phyloP scores from a whole-genome alignment of 1,284 basidiomycete species.

The Irpex sp. region DNA sequence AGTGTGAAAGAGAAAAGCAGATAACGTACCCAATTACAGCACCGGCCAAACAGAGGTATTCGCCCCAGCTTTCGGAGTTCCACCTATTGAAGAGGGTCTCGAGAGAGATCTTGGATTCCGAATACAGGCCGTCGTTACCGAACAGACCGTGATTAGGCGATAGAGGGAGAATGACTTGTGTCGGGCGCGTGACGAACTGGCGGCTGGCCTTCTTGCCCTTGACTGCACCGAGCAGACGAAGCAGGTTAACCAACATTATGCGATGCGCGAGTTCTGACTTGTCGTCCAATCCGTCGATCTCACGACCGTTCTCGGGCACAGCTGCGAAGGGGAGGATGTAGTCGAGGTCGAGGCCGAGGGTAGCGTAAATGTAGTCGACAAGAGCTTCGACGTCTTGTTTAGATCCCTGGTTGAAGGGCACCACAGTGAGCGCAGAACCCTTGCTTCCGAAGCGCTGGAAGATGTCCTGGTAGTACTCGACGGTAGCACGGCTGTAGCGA shows the following conservation, averaged over 20 bases:
- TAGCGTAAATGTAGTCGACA: conserved; percentile 97
- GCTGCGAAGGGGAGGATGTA: conserved; percentile 98
- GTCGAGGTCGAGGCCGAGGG: conserved; percentile 92
- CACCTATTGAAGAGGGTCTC: conserved; percentile 98
- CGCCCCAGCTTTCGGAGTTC: conserved; percentile 98
- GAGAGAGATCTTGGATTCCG: conserved; percentile 97
- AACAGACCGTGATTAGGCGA: conserved; percentile 98
- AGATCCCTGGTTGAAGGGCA: conserved; percentile 98
- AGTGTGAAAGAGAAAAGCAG: neutral
- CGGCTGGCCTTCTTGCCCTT: conserved; percentile 97
- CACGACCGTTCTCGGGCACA: conserved; percentile 96
- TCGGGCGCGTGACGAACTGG: conserved; percentile 95
- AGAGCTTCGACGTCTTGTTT: conserved; percentile 97
- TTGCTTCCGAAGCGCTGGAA: conserved; percentile 95
- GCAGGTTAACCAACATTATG: conserved; percentile 93
- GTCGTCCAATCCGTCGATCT: conserved; percentile 96
- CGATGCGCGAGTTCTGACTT: conserved; percentile 97
- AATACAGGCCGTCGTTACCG: conserved; percentile 97
- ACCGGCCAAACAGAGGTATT: conserved; percentile 96
- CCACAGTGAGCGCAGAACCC: conserved; percentile 93
- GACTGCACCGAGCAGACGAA: conserved; percentile 93
- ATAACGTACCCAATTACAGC: conserved; percentile 89
- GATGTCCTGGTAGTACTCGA: conserved; percentile 98
- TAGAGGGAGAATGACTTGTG: conserved; percentile 94
- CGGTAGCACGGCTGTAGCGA: conserved; percentile 88